A percentile compares a stretch with the other conserved stretches of the same genome.
Evolutionary conservation across 202 grass and related monocot species (phyloP).

Genomic region (Cymbopogon flexuosus): DNA sequence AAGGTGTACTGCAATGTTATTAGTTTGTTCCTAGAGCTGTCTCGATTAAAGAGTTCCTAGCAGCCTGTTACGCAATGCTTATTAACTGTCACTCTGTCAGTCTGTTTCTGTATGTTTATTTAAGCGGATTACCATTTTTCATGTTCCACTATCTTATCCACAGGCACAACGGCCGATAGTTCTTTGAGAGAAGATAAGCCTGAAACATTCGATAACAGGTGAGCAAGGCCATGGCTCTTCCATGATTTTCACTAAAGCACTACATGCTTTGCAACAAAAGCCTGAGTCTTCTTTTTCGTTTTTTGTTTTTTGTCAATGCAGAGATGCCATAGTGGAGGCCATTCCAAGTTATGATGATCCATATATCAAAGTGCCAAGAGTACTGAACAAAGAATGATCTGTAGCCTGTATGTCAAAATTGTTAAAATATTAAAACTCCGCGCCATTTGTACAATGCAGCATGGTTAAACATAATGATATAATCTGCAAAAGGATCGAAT

Average conservation of each 20-base stretch:
- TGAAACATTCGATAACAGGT: conserved; percentile 76
- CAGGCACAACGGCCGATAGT: conserved; percentile 39
- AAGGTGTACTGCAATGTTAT: background rate
- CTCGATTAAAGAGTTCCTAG: background rate
- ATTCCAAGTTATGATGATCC: conserved; percentile 69
- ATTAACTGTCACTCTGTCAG: background rate
- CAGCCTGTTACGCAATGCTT: background rate
- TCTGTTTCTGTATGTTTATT: background rate
- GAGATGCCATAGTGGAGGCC: conserved; percentile 60
- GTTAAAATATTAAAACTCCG: background rate
- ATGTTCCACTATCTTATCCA: background rate
- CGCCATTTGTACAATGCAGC: background rate
- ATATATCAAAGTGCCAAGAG: conserved; percentile 83
- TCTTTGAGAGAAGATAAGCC: conserved; percentile 63
- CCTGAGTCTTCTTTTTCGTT: background rate
- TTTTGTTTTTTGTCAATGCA: conserved; percentile 35
- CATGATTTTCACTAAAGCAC: background rate
- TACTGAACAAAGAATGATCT: conserved; percentile 70
- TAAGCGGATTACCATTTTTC: background rate
- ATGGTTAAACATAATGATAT: background rate
- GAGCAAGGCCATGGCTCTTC: background rate
- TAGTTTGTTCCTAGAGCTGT: background rate
- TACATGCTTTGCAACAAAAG: background rate
- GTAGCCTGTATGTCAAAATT: background rate
- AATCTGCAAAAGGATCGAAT: background rate